Base-by-base conservation (phyloP, 139 green algal genomes). In the Trebouxia sp. region DNA sequence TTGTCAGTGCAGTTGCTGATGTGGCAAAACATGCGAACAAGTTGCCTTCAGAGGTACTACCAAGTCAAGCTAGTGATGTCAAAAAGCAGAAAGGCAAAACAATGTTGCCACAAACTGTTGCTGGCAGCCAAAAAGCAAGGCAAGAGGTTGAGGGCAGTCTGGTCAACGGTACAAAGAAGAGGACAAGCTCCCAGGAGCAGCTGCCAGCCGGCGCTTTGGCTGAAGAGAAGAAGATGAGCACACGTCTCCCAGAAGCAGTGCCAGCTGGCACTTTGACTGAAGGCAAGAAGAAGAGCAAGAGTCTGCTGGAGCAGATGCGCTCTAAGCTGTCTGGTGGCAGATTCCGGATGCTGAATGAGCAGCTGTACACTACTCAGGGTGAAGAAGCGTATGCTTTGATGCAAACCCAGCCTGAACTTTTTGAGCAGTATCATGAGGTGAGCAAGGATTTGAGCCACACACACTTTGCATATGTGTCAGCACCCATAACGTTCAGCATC, bases 261-360 rank as follows among this genome's bases (percentile, higher is more conserved):
- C 20, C 37, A 47, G 37, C 37, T 6, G 65, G 50, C 50, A 5
- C 10, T 42, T 30, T 28, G 6, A 53, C 26, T 8, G 55, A 79
- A 37, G 41, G 81, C 11, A 12, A 78, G 69, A 56, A 69, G 37
- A 58, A 81, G 79, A 14, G 38, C 24, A 8, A 26, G 20, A 75
- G 47, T 47, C 75, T 96, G 77, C 80, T 98, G 76, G 83, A 89
- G 37, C 90, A 93, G 85, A 92, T 98, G 89, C 84, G 85, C 0
- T 87, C 89, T 17, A 81, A 85, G 42, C 85, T 98, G 75, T 67
- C 83, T 65, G 93, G 96, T 22, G 92, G 96, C 2, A 91, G 88
- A 0, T 99, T 99, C 87, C 88, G 96, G 47, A 93, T 84, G 84
- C 90, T 99, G 26, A 99, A 99, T 79, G 96, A 99, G 88, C 55